Percentiles rank a stretch among this genome's conserved stretches.
phyloP scores from a whole-genome alignment of 2,329 filamentous ascomycete genomes.

The Hypoxylon sp. region DNA sequence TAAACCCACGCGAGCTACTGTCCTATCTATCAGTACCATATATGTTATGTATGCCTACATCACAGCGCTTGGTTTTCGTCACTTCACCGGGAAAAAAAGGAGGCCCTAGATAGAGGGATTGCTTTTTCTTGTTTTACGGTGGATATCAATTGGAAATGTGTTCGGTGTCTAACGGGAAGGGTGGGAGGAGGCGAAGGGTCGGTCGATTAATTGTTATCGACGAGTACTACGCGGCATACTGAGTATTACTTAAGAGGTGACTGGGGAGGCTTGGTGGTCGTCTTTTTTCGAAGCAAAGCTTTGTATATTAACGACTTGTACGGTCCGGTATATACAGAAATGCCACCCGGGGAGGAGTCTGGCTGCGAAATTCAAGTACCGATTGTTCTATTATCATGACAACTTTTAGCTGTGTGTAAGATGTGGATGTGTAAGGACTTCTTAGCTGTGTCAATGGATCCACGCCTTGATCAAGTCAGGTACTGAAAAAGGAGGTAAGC shows the following conservation, averaged over 20 bases:
- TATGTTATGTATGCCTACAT: constrained; percentile 37
- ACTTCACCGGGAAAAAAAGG: constrained; percentile 11
- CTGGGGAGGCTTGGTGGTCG: constrained; percentile 13
- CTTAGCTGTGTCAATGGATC: not conserved
- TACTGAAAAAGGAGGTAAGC: not conserved
- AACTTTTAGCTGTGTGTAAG: not conserved
- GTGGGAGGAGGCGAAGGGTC: constrained; percentile 13
- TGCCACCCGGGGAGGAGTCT: constrained; percentile 25
- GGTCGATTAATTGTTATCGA: constrained; percentile 19
- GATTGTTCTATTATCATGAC: constrained; percentile 57
- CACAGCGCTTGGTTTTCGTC: constrained; percentile 43
- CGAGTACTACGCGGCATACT: constrained; percentile 19
- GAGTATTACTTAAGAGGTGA: constrained; percentile 19
- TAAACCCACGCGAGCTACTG: constrained; percentile 32
- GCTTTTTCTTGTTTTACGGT: constrained; percentile 26
- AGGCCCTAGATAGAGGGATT: constrained; percentile 29
- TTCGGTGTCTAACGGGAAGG: constrained; percentile 33
- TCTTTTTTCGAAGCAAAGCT: constrained; percentile 24
- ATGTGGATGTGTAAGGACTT: not conserved
- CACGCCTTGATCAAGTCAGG: too few relatives aligned
- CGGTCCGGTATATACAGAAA: constrained; percentile 32
- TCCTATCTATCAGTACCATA: constrained; percentile 24
- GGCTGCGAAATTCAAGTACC: constrained; percentile 27
- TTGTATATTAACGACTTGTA: constrained; percentile 45
- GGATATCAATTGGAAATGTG: constrained; percentile 36